Evolutionary conservation across 2,329 filamentous ascomycete genomes (phyloP).

Genomic region (Calonectria pauciramosa): DNA sequence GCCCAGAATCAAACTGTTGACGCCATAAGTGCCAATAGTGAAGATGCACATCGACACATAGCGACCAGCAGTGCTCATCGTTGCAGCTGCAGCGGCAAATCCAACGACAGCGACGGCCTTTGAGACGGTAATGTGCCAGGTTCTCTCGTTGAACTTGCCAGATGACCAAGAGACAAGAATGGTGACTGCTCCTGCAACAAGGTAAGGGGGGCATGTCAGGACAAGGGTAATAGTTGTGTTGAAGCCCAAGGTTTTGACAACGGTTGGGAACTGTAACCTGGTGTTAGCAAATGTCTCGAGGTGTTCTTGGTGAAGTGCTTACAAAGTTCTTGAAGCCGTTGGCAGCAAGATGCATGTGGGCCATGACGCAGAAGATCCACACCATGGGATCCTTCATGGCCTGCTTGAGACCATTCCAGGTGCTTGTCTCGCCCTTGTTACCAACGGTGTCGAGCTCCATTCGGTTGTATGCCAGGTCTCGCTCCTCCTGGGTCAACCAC

Average conservation of each 20-base stretch:
- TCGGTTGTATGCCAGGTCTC: slow-evolving; percentile 55
- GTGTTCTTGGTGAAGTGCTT: neutral
- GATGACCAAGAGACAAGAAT: slow-evolving; percentile 52
- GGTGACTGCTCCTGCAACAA: slow-evolving; percentile 49
- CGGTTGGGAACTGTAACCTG: slow-evolving; percentile 31
- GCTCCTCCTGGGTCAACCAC: slow-evolving; percentile 58
- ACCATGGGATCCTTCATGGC: slow-evolving; percentile 60
- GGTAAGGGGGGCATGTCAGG: slow-evolving; percentile 56
- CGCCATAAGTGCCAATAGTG: slow-evolving; percentile 53
- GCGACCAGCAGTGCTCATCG: slow-evolving; percentile 32
- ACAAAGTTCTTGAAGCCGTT: slow-evolving; percentile 57
- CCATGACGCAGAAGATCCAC: slow-evolving; percentile 64
- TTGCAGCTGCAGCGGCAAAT: slow-evolving; percentile 44
- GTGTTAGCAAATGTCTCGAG: neutral
- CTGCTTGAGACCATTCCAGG: slow-evolving; percentile 58
- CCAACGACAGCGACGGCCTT: slow-evolving; percentile 55
- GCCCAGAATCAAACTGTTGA: slow-evolving; percentile 60
- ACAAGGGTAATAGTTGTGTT: slow-evolving; percentile 44
- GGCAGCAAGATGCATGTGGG: slow-evolving; percentile 64
- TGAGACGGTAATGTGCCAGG: slow-evolving; percentile 60
- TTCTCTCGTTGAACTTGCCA: slow-evolving; percentile 60
- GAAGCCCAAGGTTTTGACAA: slow-evolving; percentile 43
- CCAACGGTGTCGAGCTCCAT: slow-evolving; percentile 61
- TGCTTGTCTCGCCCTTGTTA: slow-evolving; percentile 54
- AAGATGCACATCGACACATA: slow-evolving; percentile 53